Conservation (phyloP, 768 basidiomycete species). For the Lactifluus rugatus region DNA sequence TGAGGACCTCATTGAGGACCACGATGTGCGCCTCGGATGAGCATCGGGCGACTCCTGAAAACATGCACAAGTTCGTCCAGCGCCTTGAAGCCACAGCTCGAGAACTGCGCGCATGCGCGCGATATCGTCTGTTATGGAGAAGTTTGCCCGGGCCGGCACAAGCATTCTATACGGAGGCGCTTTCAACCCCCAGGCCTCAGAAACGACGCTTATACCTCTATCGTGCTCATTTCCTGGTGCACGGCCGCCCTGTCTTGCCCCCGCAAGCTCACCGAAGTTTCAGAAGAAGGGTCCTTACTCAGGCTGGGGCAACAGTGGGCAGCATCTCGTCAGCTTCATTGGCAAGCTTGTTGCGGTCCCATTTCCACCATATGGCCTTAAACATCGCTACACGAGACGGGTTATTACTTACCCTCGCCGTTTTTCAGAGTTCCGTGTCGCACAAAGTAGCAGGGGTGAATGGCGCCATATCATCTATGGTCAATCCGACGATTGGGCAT, state of each 20-base stretch:
- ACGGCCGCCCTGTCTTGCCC: constrained; percentile 6
- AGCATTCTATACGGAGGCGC: background rate
- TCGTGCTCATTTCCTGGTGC: constrained; percentile 3
- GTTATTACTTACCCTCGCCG: background rate
- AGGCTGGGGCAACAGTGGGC: background rate
- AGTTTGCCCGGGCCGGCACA: background rate
- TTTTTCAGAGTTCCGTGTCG: background rate
- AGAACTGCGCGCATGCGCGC: constrained; percentile 1
- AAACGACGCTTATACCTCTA: background rate
- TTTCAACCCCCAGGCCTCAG: background rate
- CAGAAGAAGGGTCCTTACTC: background rate
- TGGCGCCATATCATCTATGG: background rate
- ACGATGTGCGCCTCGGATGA: constrained; percentile 11
- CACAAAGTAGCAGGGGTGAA: background rate
- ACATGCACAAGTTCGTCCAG: constrained; percentile 1
- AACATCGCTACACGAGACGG: background rate
- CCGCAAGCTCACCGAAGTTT: background rate
- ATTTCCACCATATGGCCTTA: background rate
- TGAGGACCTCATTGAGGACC: constrained; percentile 7
- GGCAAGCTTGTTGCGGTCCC: background rate
- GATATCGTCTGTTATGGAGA: constrained; percentile 13
- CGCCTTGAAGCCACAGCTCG: background rate
- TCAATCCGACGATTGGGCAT: constrained; percentile 1
- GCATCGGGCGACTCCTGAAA: constrained; percentile 11
- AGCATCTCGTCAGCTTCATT: background rate